Percentiles rank a stretch among this genome's conserved stretches.
Conservation (phyloP, 2,329 filamentous ascomycete species). For the Trichoderma sp. region DNA sequence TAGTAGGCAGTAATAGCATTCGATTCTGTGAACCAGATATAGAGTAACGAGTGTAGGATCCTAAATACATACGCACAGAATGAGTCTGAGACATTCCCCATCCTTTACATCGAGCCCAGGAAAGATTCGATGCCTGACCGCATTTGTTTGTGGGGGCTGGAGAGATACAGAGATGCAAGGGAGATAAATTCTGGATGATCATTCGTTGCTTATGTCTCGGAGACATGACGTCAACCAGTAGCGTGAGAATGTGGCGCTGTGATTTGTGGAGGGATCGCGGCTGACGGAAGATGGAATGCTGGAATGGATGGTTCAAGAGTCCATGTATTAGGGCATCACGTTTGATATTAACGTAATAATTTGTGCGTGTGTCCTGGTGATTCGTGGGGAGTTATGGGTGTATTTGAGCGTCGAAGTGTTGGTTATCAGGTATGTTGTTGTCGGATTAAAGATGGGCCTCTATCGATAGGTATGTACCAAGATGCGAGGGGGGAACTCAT, state of each 20-base stretch:
- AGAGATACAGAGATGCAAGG: neutral
- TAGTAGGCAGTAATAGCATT: neutral
- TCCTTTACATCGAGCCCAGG: neutral
- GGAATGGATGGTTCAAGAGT: neutral
- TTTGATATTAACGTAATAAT: neutral
- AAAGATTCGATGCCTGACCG: neutral
- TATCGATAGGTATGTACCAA: neutral
- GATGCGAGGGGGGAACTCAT: neutral
- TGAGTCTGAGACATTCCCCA: neutral
- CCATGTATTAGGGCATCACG: neutral
- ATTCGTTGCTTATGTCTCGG: neutral
- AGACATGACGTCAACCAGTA: slow-evolving; percentile 4
- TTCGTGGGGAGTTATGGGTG: neutral
- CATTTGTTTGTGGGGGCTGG: neutral
- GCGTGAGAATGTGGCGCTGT: neutral
- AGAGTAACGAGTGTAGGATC: neutral
- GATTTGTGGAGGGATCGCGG: slow-evolving; percentile 2
- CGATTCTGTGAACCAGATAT: neutral
- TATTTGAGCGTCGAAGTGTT: neutral
- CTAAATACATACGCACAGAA: neutral
- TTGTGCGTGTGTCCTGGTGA: neutral
- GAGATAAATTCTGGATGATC: neutral
- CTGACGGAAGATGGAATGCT: neutral
- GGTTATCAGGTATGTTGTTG: neutral
- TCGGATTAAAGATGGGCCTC: neutral